These are phyloP conservation scores for Endogone sp. DNA, from an alignment of 192 early-diverging fungal species.

Conservation along the genomic window DNA sequence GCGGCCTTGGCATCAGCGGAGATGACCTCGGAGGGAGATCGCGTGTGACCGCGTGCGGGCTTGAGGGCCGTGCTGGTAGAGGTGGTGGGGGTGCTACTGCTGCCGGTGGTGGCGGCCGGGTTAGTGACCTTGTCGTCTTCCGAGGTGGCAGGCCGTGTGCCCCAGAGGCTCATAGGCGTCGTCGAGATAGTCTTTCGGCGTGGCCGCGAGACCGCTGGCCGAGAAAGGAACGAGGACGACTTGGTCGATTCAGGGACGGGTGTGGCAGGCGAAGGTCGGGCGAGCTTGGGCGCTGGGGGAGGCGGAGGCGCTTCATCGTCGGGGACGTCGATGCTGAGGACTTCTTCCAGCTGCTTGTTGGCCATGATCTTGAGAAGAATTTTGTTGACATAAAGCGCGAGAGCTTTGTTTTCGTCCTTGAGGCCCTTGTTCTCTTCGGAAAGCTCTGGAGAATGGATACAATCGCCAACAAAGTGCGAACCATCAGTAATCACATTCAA, in stretches of 20 bases:
- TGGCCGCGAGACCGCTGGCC: not conserved
- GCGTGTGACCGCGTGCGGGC: not conserved
- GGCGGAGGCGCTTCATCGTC: conserved; percentile 12
- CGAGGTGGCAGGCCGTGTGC: not conserved
- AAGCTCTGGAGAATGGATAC: conserved; percentile 24
- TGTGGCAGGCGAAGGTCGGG: no score
- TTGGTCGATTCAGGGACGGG: not conserved
- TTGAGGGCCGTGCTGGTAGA: not conserved
- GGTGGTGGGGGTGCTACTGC: not conserved
- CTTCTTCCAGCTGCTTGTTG: conserved; percentile 43
- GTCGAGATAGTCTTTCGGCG: not conserved
- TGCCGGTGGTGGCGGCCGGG: not conserved
- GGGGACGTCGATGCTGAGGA: conserved; percentile 37
- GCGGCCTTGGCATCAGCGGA: not conserved
- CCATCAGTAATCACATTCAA: not conserved
- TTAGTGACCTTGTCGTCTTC: not conserved
- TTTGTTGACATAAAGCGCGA: conserved; percentile 73
- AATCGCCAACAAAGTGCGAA: not conserved
- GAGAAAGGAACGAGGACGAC: not conserved
- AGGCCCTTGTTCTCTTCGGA: conserved; percentile 56
- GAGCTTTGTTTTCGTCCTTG: conserved; percentile 63
- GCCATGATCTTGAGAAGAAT: conserved; percentile 72
- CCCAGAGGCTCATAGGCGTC: not conserved
- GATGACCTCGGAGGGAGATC: not conserved
- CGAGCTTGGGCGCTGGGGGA: not conserved